Evolutionary conservation across 2,329 filamentous ascomycete species (phyloP), one percentile per base, ranked within the genome.

Genomic region (Xylaria sp.): DNA sequence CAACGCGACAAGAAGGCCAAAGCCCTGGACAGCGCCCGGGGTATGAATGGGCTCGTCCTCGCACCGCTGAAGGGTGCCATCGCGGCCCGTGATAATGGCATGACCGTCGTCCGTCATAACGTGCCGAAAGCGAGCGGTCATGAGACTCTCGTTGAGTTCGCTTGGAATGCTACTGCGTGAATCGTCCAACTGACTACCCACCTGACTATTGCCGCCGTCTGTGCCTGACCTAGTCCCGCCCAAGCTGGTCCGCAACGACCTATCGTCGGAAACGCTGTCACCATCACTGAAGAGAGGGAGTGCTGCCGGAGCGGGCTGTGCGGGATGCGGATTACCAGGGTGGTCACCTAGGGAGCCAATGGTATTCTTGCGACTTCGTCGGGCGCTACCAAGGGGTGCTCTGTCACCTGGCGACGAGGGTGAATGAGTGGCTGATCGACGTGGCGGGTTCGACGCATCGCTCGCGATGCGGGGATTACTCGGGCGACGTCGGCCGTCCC

Each of bases 11-110:
- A 97, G 79, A 3, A 91, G 81, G 1, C 93, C 93, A 69, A 96
- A 97, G 1, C 86, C 83, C 74, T 97, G 93, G 0, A 94, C 79
- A 1, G 91, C 91, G 35, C 92, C 92, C 0, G 93, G 93, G 1
- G 92, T 89, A 67, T 94, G 92, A 25, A 97, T 96, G 0, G 93
- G 92, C 71, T 97, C 93, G 71, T 97, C 93, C 75, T 97, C 93
- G 72, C 93, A 97, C 55, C 87, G 85, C 73, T 96, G 91, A 46
- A 95, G 78, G 0, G 83, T 86, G 1, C 87, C 89, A 56, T 92
- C 88, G 58, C 90, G 84, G 5, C 92, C 92, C 0, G 92, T 95
- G 57, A 96, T 91, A 31, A 96, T 85, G 25, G 90, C 87, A 77
- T 97, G 92, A 0, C 92, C 92, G 15, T 88, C 90, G 2, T 91